Percentiles rank a stretch among this genome's conserved stretches.
Evolutionary conservation across 345 rosid species (phyloP).

Genomic region (Alliaria petiolata): DNA sequence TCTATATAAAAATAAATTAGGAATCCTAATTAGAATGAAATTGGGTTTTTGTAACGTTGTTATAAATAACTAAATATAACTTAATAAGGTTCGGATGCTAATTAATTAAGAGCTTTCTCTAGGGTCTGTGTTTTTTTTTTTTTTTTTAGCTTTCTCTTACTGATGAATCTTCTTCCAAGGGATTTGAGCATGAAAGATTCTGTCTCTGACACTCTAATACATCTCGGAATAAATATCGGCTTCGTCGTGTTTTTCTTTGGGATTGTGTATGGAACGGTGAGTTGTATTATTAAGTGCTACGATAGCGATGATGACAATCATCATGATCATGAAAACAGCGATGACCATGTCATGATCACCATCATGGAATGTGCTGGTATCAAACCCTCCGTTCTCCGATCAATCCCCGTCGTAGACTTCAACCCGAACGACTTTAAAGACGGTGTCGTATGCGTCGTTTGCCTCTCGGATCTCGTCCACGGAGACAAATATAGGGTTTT

Average conservation of each 20-base stretch:
- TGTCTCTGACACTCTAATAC: background rate
- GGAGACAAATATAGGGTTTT: constrained; percentile 67
- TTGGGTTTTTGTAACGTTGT: background rate
- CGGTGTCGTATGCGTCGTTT: constrained; percentile 62
- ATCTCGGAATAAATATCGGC: background rate
- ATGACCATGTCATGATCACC: background rate
- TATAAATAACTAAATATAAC: background rate
- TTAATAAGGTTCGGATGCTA: no score
- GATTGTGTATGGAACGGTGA: background rate
- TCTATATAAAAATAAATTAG: background rate
- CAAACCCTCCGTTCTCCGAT: constrained; percentile 22
- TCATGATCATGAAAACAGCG: background rate
- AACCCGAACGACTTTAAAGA: constrained; percentile 40
- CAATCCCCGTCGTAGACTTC: constrained; percentile 13
- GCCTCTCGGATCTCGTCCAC: constrained; percentile 62
- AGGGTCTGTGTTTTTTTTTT: background rate
- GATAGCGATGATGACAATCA: background rate
- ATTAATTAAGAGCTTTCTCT: no score
- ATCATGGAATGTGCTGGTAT: constrained; percentile 30
- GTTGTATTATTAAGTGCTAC: background rate
- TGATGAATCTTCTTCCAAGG: background rate
- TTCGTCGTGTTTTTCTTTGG: background rate
- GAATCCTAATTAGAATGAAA: background rate
- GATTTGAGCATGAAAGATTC: background rate
- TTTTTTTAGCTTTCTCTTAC: background rate